Evolutionary conservation across 73 alveolate species (phyloP), one percentile per base, ranked within the genome.

Genomic region (Paramecium sonneborni): DNA sequence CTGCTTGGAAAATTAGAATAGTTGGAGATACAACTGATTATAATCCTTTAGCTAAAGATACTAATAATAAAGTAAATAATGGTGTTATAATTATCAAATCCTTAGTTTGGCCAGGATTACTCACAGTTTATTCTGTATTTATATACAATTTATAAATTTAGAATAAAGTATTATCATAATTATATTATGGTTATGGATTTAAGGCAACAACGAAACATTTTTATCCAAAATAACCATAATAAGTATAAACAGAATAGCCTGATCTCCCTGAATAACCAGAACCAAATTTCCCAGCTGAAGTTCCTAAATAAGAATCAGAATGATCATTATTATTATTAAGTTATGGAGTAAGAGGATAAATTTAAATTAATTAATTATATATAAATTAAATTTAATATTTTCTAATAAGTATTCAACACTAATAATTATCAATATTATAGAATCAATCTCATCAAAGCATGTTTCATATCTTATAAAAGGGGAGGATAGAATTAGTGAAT

Each of bases 71-170:
- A 24, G 94, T 90, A 32, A 93, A 94, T 55, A 96, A 95, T 93
- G 96, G 98, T 2, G 98, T 95, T 7, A 93, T 93, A 18, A 96
- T 95, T 24, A 74, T 98, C 34, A 93, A 95, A 92, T 94, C 98
- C 57, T 88, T 96, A 85, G 95, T 99, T 92, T 98, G 99, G 99
- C 99, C 98, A 9, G 99, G 99, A 56, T 98, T 98, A 6, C 94
- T 92, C 11, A 97, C 97, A 76, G 97, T 94, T 1, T 88, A 38
- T 35, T 37, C 38, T 38, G 76, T 38, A 69, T 12, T 68, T 1
- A 70, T 69, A 70, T 9, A n/a, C n/a, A 21, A 38, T 39, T 56
- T n/a, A 93, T 96, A 37, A n/a, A 5, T 94, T 95, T 46, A 96
- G 76, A 94, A 93, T 39, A 96, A 97, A 44, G 96, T 93, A 86